These are phyloP conservation scores for Avena atlantica DNA, from an alignment of 176 grass and related monocot genomes.

Conservation along the genomic window DNA sequence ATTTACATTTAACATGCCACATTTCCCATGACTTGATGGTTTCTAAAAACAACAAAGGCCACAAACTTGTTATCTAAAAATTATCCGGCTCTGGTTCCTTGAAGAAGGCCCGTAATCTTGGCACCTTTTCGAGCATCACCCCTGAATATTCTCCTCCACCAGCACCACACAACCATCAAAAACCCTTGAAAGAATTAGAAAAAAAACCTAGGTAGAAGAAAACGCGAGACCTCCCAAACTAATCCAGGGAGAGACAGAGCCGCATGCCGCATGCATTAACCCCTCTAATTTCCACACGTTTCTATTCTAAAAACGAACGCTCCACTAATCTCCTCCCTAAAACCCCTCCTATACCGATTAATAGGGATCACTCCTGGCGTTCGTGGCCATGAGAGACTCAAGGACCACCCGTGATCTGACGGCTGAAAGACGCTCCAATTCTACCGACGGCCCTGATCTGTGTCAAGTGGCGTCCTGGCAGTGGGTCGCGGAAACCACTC, in stretches of 20 bases:
- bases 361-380: slow-evolving; percentile 53
- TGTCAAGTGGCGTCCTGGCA: slow-evolving; percentile 19
- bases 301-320: slow-evolving; percentile 53
- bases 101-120: slow-evolving; percentile 46
- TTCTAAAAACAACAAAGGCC: slow-evolving; percentile 40
- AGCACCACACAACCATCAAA: slow-evolving; percentile 41
- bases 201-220: neutral
- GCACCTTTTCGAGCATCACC: slow-evolving; percentile 53
- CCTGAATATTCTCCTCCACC: slow-evolving; percentile 58
- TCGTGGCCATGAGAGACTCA: slow-evolving; percentile 57
- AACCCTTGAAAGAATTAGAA: neutral
- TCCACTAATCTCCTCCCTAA: slow-evolving; percentile 33
- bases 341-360: slow-evolving; percentile 41
- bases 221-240: slow-evolving; percentile 41
- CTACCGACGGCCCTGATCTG: slow-evolving; percentile 5
- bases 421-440: neutral
- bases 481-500: slow-evolving; percentile 44
- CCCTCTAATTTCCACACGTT: slow-evolving; percentile 41
- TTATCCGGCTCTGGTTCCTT: slow-evolving; percentile 48
- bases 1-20: neutral
- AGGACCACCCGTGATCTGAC: slow-evolving; percentile 54
- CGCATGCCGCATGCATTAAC: neutral
- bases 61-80: slow-evolving; percentile 74
- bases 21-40: neutral
- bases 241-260: neutral